Evolutionary conservation across 345 rosid genomes (phyloP).

Genomic region (Chamaenerion angustifolium): DNA sequence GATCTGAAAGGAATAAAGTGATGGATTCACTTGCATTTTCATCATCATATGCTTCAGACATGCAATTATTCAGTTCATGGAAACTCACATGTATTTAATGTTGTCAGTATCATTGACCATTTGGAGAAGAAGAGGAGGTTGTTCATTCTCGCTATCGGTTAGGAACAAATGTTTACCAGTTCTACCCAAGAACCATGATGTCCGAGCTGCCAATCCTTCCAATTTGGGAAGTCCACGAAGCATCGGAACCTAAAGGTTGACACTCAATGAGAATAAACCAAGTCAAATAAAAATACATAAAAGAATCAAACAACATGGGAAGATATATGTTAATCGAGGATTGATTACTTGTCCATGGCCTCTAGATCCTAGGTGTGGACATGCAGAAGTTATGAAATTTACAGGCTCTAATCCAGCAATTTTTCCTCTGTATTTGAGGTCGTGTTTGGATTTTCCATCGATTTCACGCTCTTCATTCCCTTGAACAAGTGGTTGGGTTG

Average conservation of each 20-base stretch:
- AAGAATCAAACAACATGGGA: too few relatives aligned
- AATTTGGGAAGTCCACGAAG: slow-evolving; percentile 48
- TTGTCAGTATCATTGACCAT: slow-evolving; percentile 55
- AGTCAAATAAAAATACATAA: too few relatives aligned
- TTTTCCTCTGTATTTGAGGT: slow-evolving; percentile 27
- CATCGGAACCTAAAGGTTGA: slow-evolving; percentile 43
- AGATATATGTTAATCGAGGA: too few relatives aligned
- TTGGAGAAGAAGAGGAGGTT: slow-evolving; percentile 62
- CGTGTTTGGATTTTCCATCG: slow-evolving; percentile 15
- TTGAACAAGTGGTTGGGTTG: slow-evolving; percentile 16
- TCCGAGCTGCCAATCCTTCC: slow-evolving; percentile 45
- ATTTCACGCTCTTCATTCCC: slow-evolving; percentile 18
- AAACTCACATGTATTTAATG: slow-evolving; percentile 73
- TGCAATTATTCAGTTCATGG: not conserved
- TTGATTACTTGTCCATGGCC: slow-evolving; percentile 69
- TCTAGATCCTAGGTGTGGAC: slow-evolving; percentile 84
- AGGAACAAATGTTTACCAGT: slow-evolving; percentile 77
- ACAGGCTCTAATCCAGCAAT: slow-evolving; percentile 75
- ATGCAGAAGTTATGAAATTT: slow-evolving; percentile 71
- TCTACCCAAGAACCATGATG: slow-evolving; percentile 61
- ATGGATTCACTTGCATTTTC: not conserved
- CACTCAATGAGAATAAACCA: not conserved
- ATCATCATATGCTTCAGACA: not conserved
- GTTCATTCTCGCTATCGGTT: slow-evolving; percentile 41
- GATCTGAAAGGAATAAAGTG: slow-evolving; percentile 30